Percentiles rank a stretch among this genome's conserved stretches.
Evolutionary conservation across 345 rosid species (phyloP).

Genomic region (Camelina neglecta): DNA sequence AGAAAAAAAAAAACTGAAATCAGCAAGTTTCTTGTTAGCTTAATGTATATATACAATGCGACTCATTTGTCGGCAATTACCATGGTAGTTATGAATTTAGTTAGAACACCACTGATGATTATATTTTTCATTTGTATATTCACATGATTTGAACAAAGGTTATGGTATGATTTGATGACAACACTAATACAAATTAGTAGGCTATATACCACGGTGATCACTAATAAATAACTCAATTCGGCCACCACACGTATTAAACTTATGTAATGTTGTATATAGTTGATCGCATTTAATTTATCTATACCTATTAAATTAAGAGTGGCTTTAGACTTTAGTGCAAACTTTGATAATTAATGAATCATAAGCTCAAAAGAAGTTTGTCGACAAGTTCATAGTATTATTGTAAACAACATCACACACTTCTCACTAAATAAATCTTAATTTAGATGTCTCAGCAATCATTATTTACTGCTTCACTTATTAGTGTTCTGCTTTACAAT

Average conservation of each 20-base stretch:
- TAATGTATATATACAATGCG: neutral
- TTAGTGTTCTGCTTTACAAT: slow-evolving; percentile 33
- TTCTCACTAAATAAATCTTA: slow-evolving; percentile 20
- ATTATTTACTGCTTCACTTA: slow-evolving; percentile 38
- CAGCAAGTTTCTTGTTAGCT: neutral
- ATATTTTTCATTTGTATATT: too few relatives aligned
- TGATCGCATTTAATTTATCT: neutral
- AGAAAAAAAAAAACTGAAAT: neutral
- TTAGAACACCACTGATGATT: neutral
- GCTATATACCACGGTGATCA: neutral
- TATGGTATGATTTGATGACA: neutral
- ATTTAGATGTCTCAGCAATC: slow-evolving; percentile 25
- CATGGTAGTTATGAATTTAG: neutral
- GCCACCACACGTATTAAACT: neutral
- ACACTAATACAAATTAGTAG: neutral
- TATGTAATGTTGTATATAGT: neutral
- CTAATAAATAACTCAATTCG: neutral
- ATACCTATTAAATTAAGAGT: neutral
- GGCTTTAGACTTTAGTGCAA: slow-evolving; percentile 18
- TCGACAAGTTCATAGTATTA: slow-evolving; percentile 24
- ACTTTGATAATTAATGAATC: slow-evolving; percentile 29
- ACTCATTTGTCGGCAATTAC: neutral
- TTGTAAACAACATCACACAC: slow-evolving; percentile 28
- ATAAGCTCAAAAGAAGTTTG: slow-evolving; percentile 34
- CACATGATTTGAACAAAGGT: too few relatives aligned